These are phyloP conservation scores for Pseudofabraea citricarpa DNA, from an alignment of 2,329 filamentous ascomycete species.

Conservation along the genomic window DNA sequence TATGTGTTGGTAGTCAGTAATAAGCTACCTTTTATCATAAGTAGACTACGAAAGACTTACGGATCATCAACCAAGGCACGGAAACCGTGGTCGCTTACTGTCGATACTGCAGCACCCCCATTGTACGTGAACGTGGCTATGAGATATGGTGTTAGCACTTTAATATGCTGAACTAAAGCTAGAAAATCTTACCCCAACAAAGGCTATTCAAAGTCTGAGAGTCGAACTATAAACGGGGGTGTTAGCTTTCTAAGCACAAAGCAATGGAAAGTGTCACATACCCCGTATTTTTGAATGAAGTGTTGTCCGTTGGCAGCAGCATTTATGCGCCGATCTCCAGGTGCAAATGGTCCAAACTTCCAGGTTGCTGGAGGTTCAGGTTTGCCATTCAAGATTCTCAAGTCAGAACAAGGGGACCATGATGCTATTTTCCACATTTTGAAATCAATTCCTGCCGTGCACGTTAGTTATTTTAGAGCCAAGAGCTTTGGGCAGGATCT, in stretches of 20 bases:
- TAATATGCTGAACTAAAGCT: not conserved
- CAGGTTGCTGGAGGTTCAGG: too few species aligned
- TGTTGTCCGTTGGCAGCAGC: slow-evolving; percentile 2
- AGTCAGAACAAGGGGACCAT: too few species aligned
- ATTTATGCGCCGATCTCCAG: not conserved
- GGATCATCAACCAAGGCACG: slow-evolving; percentile 9
- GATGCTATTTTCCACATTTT: too few species aligned
- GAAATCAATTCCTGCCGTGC: not conserved
- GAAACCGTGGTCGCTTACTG: slow-evolving; percentile 10
- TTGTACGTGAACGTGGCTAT: slow-evolving; percentile 3
- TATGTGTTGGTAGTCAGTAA: not conserved
- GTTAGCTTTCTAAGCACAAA: not conserved
- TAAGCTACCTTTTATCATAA: not conserved
- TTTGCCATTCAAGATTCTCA: too few species aligned
- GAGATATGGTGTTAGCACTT: not conserved
- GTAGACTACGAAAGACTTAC: not conserved
- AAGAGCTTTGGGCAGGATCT: slow-evolving; percentile 8
- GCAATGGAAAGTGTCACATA: not conserved
- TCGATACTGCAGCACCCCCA: slow-evolving; percentile 2
- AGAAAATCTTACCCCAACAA: slow-evolving; percentile 5
- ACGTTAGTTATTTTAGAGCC: slow-evolving; percentile 4
- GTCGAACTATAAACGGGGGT: slow-evolving; percentile 4
- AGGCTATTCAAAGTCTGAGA: slow-evolving; percentile 6
- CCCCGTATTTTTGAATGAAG: slow-evolving; percentile 7
- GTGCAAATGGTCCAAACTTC: not conserved